Evolutionary conservation across 345 rosid genomes (phyloP).

Genomic region (Garcia nutans): DNA sequence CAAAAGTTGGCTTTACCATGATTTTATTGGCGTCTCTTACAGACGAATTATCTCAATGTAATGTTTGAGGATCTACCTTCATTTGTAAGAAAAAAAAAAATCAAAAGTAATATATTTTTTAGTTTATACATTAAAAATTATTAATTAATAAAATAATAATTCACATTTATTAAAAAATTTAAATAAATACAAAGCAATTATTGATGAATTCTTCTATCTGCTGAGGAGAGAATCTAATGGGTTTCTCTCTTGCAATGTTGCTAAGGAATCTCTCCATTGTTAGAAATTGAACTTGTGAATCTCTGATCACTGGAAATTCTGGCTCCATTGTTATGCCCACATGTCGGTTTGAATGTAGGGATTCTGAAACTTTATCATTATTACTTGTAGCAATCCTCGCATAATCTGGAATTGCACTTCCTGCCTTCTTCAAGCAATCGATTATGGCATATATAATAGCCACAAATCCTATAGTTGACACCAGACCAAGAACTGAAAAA

Average conservation of each 20-base stretch:
- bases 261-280: conserved; percentile 27
- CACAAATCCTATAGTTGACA: conserved; percentile 10
- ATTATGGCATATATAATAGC: conserved; percentile 22
- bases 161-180: too few species aligned
- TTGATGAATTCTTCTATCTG: conserved; percentile 17
- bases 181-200: conserved; percentile 7
- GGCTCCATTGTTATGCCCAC: background rate
- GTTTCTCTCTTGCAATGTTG: conserved; percentile 24
- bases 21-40: too few species aligned
- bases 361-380: background rate
- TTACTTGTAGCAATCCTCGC: conserved; percentile 13
- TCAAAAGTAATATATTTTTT: too few species aligned
- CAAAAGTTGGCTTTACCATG: too few species aligned
- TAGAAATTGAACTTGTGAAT: conserved; percentile 11
- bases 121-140: too few species aligned
- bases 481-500: conserved; percentile 17
- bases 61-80: too few species aligned
- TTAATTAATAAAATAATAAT: too few species aligned
- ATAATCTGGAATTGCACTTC: conserved; percentile 23
- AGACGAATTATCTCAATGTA: too few species aligned
- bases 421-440: conserved; percentile 28
- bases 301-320: background rate
- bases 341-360: background rate
- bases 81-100: too few species aligned
- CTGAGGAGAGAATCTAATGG: conserved; percentile 29